Evolutionary conservation across 2,329 filamentous ascomycete genomes (phyloP), one percentile per base, ranked within the genome.

Genomic region (Fusarium liriodendri): DNA sequence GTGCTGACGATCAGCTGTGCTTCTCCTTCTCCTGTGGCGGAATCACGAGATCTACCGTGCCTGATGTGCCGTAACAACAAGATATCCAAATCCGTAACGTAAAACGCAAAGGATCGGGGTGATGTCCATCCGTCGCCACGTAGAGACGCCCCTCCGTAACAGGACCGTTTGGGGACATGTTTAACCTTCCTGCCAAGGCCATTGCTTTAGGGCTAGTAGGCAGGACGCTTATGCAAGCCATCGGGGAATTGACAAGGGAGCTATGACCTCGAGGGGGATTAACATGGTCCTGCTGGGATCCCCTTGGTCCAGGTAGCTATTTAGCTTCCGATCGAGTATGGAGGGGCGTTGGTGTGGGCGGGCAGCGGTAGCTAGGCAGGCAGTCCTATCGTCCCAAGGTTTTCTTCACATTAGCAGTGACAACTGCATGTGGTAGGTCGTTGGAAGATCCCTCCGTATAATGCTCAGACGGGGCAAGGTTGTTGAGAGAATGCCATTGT

Each of bases 291-390:
- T 25, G 8, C n/a, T 42, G 5, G 18, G 29, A 64, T 52, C 52
- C 42, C 50, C 40, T 64, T 67, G 65, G 65, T 64, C 25, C 6
- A 18, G 20, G 14, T 50, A 25, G 22, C 20, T 32, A 55, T 73
- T 73, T 75, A 67, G 69, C 65, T 72, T 73, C 66, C 27, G 37
- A 40, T 40, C 61, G 32, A 61, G 62, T 63, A 63, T 62, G 59
- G 65, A 67, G 62, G 62, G 58, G 42, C 59, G 65, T 54, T 54
- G 61, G 58, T 37, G 5, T 35, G 64, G 65, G 29, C 22, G 14
- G 5, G 4, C 11, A 20, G 27, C 22, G 16, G 11, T 18, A 45
- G 11, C 25, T n/a, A 54, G 47, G 47, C 47, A 54, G 27, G 18
- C 27, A 32, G 47, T 32, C 18, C 27, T 52, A 32, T 52, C 47